Base-by-base conservation (phyloP, 164 flowering plant genomes). In the Magnolia officinalis region DNA sequence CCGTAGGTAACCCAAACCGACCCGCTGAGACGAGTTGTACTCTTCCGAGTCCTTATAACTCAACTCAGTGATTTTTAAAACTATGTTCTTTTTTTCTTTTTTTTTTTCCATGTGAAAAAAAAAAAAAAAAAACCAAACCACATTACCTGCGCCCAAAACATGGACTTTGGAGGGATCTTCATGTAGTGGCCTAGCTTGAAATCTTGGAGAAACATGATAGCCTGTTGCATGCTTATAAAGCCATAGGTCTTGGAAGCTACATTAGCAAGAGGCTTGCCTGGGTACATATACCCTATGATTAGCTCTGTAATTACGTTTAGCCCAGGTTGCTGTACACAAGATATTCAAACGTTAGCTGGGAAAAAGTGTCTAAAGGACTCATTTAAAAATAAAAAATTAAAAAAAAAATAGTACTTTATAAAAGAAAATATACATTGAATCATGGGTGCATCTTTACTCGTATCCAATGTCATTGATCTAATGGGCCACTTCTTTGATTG, bases 181-280 rank as follows among this genome's bases (percentile, higher is more conserved):
- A 89, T 90, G 85, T 89, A 89, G 72, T 90, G 92, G 1, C 91
- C 96, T 1, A 90, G 82, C 78, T 91, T 91, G 85, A 91, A 91
- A 75, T 91, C 96, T 5, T 68, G 7, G 2, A 91, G 82, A 63
- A 90, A 90, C 71, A 65, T 80, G 37, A 88, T 72, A 1, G 93
- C 86, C 23, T 87, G 90, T 3, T 79, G n/a, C 86, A 88, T 83
- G 81, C 92, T 90, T 31, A 86, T 78, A 63, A 74, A 79, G 9
- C 91, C 90, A 68, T 89, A 91, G 2, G 86, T 86, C 81, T 91
- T 88, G 86, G 90, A 91, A 55, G 86, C 78, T 20, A 87, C 83
- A 76, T 89, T 91, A 0, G 93, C 92, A 8, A 87, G 82, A 8
- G 92, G 93, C 61, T 76, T 85, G 18, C 96, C 90, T 0, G 93